Conservation (phyloP, 441 rosid species). For the Gossypium trilobum region DNA sequence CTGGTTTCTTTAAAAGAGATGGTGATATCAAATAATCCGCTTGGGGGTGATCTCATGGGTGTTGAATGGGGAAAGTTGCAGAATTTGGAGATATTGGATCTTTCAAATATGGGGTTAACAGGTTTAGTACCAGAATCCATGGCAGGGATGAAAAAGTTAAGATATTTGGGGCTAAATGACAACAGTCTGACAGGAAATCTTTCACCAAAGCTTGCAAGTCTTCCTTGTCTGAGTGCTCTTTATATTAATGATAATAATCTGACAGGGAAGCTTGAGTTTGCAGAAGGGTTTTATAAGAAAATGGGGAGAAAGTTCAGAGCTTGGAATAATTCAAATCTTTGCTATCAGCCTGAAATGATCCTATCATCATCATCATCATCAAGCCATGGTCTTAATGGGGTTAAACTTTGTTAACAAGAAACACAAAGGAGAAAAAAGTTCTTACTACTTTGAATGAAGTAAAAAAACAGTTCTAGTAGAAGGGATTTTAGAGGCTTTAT, state of each 20-base stretch:
- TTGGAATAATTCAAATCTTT: conserved; percentile 72
- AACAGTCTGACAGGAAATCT: conserved; percentile 55
- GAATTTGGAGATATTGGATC: conserved; percentile 56
- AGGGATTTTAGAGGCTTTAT: background rate
- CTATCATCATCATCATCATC: conserved; percentile 16
- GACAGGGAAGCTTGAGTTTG: conserved; percentile 60
- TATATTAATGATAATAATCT: conserved; percentile 69
- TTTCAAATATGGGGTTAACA: conserved; percentile 37
- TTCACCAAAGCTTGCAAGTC: conserved; percentile 40
- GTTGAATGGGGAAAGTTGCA: conserved; percentile 47
- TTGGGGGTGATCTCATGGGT: conserved; percentile 42
- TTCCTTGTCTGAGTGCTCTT: conserved; percentile 52
- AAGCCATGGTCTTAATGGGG: conserved; percentile 44
- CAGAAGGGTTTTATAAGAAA: conserved; percentile 45
- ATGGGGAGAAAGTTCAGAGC: conserved; percentile 83
- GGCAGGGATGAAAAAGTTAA: conserved; percentile 47
- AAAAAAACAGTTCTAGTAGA: background rate
- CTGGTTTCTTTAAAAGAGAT: conserved; percentile 54
- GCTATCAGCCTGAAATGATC: conserved; percentile 36
- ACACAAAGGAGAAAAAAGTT: background rate
- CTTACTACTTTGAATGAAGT: background rate
- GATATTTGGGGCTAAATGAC: conserved; percentile 65
- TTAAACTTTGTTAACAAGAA: conserved; percentile 47
- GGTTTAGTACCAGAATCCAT: conserved; percentile 60
- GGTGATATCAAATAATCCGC: conserved; percentile 50